Evolutionary conservation across 1,284 basidiomycete genomes (phyloP), one percentile per base, ranked within the genome.

Genomic region (Ganoderma sinense): DNA sequence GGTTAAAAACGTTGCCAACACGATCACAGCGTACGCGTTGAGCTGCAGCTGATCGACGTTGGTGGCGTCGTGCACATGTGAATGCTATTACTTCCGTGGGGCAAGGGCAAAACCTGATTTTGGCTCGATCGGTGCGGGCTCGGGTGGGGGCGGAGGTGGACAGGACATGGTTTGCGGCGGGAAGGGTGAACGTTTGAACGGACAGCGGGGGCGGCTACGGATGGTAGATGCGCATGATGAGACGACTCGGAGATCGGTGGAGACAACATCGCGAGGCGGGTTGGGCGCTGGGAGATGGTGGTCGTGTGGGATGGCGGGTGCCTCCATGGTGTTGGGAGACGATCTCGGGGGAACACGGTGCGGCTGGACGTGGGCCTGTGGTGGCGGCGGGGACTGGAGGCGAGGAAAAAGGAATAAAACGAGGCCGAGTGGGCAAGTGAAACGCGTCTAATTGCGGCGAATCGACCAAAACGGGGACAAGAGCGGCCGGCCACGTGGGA

Each of bases 401-500:
- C 10, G n/a, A 39, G 31, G 10, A 59, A 31, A 60, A 13, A n/a
- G 45, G 45, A 11, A 51, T 14, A 51, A 51, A 51, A 51, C 23
- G 48, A 51, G 48, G 48, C 48, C 23, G 48, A 51, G 48, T 23
- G 48, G 11, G 48, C 23, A 23, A 51, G 48, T 43, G 36, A 61
- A 61, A 61, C 39, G 59, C 59, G 59, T 36, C 36, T 40, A 41
- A 41, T 41, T 23, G 18, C 26, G 59, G 16, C 20, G 2, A 41
- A 61, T 26, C 14, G 36, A 8, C 72, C 72, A 68, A 67, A 71
- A 59, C 48, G 72, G 72, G 72, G n/a, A 73, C 72, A 73, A 73
- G 72, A 71, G 70, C 72, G 66, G 68, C 29, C 62, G 53, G 23
- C 70, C 72, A 73, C 72, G 72, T 73, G 72, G 72, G 72, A 71